Conservation (phyloP, 306 rosid species). For the Prunus campanulata region DNA sequence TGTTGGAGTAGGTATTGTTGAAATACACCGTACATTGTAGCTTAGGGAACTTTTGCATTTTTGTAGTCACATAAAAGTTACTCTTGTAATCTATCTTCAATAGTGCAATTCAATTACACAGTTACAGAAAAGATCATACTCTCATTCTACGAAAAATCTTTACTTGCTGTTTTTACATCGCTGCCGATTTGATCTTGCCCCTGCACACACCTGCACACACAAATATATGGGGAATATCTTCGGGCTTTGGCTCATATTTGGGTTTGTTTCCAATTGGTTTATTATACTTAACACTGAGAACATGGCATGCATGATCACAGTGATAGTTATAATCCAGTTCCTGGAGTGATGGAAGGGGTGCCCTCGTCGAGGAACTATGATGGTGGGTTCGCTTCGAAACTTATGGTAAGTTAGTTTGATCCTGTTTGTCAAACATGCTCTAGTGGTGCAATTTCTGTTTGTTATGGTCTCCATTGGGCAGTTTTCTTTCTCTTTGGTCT, state of each 20-base stretch:
- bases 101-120: not conserved
- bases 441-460: too few species aligned
- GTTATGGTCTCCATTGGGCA: not conserved
- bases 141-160: not conserved
- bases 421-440: not conserved
- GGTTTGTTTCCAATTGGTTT: not conserved
- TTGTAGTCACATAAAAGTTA: not conserved
- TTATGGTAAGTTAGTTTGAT: constrained; percentile 58
- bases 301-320: constrained; percentile 38
- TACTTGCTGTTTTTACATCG: not conserved
- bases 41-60: not conserved
- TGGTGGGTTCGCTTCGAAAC: constrained; percentile 95
- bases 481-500: not conserved
- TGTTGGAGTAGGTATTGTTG: constrained; percentile 90
- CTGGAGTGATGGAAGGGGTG: constrained; percentile 87
- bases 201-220: not conserved
- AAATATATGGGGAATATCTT: not conserved
- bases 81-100: not conserved
- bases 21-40: not conserved
- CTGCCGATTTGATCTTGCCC: not conserved
- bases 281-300: not conserved
- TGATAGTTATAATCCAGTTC: constrained; percentile 93
- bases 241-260: not conserved
- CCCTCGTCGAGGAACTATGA: constrained; percentile 84
- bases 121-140: not conserved